Percentiles rank a stretch among this genome's conserved stretches.
Conservation (phyloP, 2,329 filamentous ascomycete genomes). For the Cordyceps tenuipes region DNA sequence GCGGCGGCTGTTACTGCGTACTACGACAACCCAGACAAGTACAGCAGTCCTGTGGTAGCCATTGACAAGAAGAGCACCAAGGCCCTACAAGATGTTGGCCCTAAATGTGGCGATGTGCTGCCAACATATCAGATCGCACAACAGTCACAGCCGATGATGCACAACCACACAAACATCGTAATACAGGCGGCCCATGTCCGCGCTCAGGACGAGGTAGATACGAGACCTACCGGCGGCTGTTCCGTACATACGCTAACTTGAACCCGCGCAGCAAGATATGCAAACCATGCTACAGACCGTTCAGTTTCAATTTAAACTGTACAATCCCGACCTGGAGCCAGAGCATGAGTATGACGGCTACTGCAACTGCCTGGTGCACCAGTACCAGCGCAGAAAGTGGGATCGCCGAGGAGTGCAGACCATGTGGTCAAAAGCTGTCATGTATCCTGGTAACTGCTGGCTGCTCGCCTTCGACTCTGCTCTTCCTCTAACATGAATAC, state of each 20-base stretch:
- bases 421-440: constrained; percentile 36
- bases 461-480: background rate
- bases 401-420: constrained; percentile 29
- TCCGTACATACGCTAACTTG: background rate
- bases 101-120: background rate
- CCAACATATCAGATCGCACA: constrained; percentile 10
- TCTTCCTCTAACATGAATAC: background rate
- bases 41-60: background rate
- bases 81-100: background rate
- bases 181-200: constrained; percentile 29
- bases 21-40: background rate
- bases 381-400: constrained; percentile 28
- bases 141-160: constrained; percentile 1
- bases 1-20: background rate
- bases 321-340: constrained; percentile 38
- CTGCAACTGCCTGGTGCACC: constrained; percentile 32
- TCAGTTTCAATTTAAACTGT: constrained; percentile 31
- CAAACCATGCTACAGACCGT: constrained; percentile 32
- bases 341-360: constrained; percentile 33
- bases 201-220: constrained; percentile 29
- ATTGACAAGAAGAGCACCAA: background rate
- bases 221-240: too few species aligned
- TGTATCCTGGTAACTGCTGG: constrained; percentile 29
- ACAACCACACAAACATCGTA: constrained; percentile 28
- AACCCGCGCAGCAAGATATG: constrained; percentile 30